These are phyloP conservation scores for Tillandsia leiboldiana DNA, from an alignment of 176 grass and related monocot species.

Conservation along the genomic window DNA sequence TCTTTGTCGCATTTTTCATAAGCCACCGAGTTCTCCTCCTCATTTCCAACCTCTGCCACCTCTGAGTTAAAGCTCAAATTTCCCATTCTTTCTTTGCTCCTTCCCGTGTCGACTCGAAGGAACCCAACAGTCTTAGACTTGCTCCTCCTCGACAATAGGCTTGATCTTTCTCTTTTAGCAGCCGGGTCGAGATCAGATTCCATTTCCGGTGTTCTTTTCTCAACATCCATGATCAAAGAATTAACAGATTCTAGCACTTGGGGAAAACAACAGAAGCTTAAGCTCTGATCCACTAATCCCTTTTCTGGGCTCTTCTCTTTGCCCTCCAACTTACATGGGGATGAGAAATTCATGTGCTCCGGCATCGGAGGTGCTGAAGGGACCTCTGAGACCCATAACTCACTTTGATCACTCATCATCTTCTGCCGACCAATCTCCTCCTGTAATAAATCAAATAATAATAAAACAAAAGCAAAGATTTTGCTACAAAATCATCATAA, in stretches of 20 bases:
- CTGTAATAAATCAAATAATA: not conserved
- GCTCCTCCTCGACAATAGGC: conserved; percentile 32
- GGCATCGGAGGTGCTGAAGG: conserved; percentile 45
- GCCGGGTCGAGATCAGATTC: no score
- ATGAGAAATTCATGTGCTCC: conserved; percentile 19
- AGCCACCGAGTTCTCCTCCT: not conserved
- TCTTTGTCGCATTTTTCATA: conserved; percentile 18
- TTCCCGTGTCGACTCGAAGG: conserved; percentile 56
- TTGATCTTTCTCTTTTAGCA: conserved; percentile 8
- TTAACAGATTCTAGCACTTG: conserved; percentile 30
- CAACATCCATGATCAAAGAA: conserved; percentile 19
- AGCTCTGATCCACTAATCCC: conserved; percentile 16
- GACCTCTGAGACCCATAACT: conserved; percentile 8
- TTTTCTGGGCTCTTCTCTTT: conserved; percentile 14
- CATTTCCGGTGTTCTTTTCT: not conserved
- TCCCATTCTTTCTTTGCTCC: conserved; percentile 32
- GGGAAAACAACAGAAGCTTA: conserved; percentile 3
- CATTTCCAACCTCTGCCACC: no score
- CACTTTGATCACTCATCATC: conserved; percentile 17
- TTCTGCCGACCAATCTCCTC: conserved; percentile 26
- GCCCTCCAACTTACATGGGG: conserved; percentile 21
- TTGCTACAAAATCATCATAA: conserved; percentile 5
- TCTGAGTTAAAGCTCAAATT: conserved; percentile 14
- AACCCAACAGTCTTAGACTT: conserved; percentile 69
- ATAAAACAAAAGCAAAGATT: not conserved